These are phyloP conservation scores for Gossypium gossypioides DNA, from an alignment of 441 rosid genomes.

Conservation along the genomic window DNA sequence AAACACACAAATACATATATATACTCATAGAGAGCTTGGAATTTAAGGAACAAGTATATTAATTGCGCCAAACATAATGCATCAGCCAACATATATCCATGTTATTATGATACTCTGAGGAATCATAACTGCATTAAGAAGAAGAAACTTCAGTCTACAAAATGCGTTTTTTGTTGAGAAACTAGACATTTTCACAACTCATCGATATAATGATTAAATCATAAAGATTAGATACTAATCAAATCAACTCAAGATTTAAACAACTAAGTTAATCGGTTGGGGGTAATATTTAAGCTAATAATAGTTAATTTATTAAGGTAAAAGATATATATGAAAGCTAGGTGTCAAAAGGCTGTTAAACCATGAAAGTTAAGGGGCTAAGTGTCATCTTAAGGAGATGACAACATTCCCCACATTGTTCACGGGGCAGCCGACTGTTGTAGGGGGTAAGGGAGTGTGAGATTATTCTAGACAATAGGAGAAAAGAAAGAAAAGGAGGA, in stretches of 20 bases:
- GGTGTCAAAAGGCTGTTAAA: background rate
- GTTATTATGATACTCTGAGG: background rate
- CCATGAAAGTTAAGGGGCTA: background rate
- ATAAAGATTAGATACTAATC: background rate
- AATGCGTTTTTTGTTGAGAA: background rate
- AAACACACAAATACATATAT: background rate
- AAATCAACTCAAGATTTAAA: background rate
- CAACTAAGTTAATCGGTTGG: background rate
- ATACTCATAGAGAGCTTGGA: background rate
- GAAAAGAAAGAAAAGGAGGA: background rate
- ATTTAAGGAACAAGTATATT: background rate
- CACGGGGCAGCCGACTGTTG: background rate
- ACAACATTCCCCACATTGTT: background rate
- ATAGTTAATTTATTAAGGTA: background rate
- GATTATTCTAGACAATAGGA: background rate
- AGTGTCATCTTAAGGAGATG: background rate
- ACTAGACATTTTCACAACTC: background rate
- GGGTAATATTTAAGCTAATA: background rate
- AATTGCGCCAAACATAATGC: background rate
- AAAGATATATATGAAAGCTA: background rate
- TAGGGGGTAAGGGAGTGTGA: background rate
- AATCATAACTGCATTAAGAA: background rate
- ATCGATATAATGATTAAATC: background rate
- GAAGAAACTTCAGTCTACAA: background rate
- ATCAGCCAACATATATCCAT: background rate